These are phyloP conservation scores for Trichoderma gamsii DNA, from an alignment of 495 filamentous ascomycete species.

Conservation along the genomic window DNA sequence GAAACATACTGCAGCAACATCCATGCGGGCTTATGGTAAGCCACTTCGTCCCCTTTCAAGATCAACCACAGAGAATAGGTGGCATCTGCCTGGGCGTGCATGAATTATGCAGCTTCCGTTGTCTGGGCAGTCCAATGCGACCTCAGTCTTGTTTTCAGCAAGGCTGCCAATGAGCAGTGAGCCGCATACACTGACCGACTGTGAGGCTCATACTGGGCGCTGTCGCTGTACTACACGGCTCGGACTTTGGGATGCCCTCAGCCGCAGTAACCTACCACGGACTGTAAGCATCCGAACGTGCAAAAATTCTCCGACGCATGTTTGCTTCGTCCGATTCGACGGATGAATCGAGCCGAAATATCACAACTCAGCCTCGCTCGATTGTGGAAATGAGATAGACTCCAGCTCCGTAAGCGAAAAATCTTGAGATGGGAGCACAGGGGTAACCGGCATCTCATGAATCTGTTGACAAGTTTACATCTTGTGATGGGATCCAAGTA, in stretches of 20 bases:
- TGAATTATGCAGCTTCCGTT: too few species aligned
- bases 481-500: background rate
- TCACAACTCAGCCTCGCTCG: background rate
- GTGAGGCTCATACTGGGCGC: background rate
- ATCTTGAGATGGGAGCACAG: background rate
- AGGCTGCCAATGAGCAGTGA: constrained; percentile 1
- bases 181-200: background rate
- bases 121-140: too few species aligned
- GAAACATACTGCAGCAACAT: background rate
- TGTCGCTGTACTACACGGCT: background rate
- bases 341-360: background rate
- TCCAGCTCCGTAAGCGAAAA: background rate
- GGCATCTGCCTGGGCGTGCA: too few species aligned
- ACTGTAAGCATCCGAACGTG: background rate
- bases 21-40: too few species aligned
- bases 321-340: background rate
- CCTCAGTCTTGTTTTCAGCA: background rate
- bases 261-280: background rate
- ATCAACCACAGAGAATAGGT: too few species aligned
- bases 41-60: too few species aligned
- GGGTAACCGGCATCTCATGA: background rate
- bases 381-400: background rate
- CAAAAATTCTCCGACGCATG: constrained; percentile 7
- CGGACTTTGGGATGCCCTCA: background rate
- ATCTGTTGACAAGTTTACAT: background rate